These are phyloP conservation scores for Amphirosellinia nigrospora DNA, from an alignment of 495 filamentous ascomycete species.

Conservation along the genomic window DNA sequence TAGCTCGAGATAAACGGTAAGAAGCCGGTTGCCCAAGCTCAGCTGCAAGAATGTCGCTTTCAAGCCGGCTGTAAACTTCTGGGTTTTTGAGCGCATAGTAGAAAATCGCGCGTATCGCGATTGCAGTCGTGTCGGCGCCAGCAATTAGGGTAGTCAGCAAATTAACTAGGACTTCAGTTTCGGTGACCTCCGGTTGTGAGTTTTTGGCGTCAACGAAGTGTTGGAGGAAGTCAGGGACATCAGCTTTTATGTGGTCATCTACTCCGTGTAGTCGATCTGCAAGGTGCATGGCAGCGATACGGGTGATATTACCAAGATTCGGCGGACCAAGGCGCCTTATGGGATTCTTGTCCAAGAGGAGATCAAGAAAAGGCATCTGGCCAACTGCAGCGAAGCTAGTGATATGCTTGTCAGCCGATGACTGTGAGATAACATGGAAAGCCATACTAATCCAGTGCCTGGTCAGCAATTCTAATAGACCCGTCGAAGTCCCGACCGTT, in stretches of 20 bases:
- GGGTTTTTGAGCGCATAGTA: background rate
- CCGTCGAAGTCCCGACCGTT: background rate
- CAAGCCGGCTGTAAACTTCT: background rate
- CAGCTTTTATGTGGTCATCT: slow-evolving; percentile 21
- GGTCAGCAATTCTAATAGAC: background rate
- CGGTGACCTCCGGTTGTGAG: background rate
- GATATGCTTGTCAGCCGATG: background rate
- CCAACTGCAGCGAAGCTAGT: slow-evolving; percentile 13
- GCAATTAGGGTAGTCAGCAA: background rate
- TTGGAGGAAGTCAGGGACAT: slow-evolving; percentile 35
- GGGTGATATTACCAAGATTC: slow-evolving; percentile 21
- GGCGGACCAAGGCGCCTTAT: slow-evolving; percentile 33
- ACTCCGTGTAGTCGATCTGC: background rate
- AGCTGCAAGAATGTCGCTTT: background rate
- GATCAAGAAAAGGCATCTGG: slow-evolving; percentile 26
- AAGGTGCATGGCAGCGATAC: background rate
- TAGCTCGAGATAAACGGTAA: background rate
- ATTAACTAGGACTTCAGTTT: background rate
- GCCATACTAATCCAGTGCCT: background rate
- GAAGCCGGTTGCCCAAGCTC: background rate
- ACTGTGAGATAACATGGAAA: background rate
- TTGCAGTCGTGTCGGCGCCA: background rate
- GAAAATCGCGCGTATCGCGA: background rate
- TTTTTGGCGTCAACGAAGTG: background rate
- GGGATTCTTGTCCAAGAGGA: slow-evolving; percentile 15